Percentiles rank a stretch among this genome's conserved stretches.
Conservation (phyloP, 495 filamentous ascomycete genomes). For the Schizothecium vesticola region DNA sequence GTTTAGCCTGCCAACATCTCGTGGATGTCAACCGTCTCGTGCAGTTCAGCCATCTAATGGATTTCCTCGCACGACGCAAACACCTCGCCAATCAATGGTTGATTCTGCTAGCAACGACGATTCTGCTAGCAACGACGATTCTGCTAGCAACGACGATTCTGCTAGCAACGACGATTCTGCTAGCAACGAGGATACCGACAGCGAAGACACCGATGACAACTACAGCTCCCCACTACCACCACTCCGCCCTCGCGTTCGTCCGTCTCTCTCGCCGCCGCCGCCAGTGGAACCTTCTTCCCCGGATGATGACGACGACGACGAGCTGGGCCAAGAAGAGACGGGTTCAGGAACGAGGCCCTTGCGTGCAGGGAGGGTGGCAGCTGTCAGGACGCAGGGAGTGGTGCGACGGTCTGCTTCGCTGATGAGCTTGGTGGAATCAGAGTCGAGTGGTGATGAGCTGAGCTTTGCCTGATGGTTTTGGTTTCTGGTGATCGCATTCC, state of each 20-base stretch:
- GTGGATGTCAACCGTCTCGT: too few relatives aligned
- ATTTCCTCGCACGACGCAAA: neutral
- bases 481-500: too few relatives aligned
- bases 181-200: too few relatives aligned
- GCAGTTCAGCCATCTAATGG: too few relatives aligned
- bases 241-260: neutral
- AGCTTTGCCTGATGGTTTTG: neutral
- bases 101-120: neutral
- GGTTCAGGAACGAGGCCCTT: neutral
- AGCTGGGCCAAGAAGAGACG: neutral
- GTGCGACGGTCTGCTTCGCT: neutral
- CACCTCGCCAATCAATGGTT: neutral
- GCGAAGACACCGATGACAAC: neutral
- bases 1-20: too few relatives aligned
- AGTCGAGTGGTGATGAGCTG: slow-evolving; percentile 5
- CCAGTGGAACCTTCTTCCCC: neutral
- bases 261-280: neutral
- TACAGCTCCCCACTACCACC: neutral
- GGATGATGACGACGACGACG: neutral
- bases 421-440: neutral
- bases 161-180: neutral
- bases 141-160: too few relatives aligned
- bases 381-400: neutral
- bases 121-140: too few relatives aligned
- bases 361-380: neutral